Conservation (phyloP, 140 eudicot species). For the Senecio squalidus region DNA sequence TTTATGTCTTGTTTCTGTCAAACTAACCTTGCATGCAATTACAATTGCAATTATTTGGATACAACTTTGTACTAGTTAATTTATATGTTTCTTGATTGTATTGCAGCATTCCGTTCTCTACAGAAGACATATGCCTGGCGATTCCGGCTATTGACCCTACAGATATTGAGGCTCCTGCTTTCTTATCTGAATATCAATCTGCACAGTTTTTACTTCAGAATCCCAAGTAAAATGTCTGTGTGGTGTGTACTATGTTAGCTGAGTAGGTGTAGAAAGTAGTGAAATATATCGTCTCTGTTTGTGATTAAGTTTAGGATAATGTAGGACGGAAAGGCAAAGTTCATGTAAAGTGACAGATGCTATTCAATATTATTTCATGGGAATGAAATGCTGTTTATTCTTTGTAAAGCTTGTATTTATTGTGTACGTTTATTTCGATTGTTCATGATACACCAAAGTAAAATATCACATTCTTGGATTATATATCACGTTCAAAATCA, state of each 20-base stretch:
- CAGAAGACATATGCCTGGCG: conserved; percentile 91
- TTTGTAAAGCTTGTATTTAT: conserved; percentile 31
- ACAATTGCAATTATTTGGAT: neutral
- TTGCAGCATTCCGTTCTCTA: conserved; percentile 93
- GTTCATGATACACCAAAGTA: no score
- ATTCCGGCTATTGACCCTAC: conserved; percentile 81
- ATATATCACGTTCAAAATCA: no score
- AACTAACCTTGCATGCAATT: neutral
- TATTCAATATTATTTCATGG: neutral
- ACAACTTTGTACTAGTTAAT: neutral
- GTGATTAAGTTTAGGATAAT: conserved; percentile 18
- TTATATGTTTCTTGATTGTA: neutral
- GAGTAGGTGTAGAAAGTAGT: conserved; percentile 4
- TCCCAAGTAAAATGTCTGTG: conserved; percentile 30
- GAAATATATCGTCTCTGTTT: conserved; percentile 31
- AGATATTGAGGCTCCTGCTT: conserved; percentile 58
- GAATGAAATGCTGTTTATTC: conserved; percentile 14
- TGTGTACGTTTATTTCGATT: conserved; percentile 7
- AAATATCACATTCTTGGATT: no score
- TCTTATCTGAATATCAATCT: conserved; percentile 71
- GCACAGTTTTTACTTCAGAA: conserved; percentile 56
- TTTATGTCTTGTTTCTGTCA: neutral
- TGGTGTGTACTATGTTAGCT: neutral
- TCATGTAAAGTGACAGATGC: conserved; percentile 22
- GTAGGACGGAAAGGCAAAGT: conserved; percentile 11